Conservation (phyloP, 1,139 yeast genomes). For the Saccharomycopsis hybrid region DNA sequence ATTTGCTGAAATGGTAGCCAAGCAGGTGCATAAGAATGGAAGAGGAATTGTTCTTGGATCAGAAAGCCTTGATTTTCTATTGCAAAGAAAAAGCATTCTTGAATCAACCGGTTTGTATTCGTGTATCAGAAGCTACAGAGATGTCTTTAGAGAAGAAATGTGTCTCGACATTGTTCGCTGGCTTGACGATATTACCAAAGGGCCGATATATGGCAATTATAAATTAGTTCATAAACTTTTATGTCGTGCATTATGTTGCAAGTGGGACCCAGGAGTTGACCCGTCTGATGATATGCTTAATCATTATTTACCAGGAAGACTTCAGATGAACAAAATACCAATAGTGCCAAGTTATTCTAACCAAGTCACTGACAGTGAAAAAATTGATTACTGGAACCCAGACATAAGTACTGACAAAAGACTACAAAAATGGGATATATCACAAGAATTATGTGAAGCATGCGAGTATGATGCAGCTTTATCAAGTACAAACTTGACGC, state of each 20-base stretch:
- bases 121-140: conserved; percentile 62
- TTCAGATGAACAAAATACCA: conserved; percentile 12
- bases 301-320: conserved; percentile 11
- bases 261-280: conserved; percentile 46
- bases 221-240: conserved; percentile 44
- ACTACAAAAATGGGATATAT: conserved; percentile 1
- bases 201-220: conserved; percentile 48
- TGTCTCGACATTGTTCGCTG: conserved; percentile 63
- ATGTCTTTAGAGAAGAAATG: conserved; percentile 76
- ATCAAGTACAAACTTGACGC: conserved; percentile 26
- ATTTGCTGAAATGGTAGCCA: conserved; percentile 71
- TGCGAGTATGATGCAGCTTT: conserved; percentile 39
- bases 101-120: conserved; percentile 59
- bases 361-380: conserved; percentile 27
- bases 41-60: conserved; percentile 64
- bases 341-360: conserved; percentile 23
- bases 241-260: conserved; percentile 44
- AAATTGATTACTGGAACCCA: conserved; percentile 23
- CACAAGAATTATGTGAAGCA: conserved; percentile 33
- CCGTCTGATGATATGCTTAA: neutral
- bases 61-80: conserved; percentile 40
- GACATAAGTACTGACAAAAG: conserved; percentile 11
- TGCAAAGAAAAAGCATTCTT: conserved; percentile 48
- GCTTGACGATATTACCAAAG: conserved; percentile 53
- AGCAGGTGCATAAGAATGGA: conserved; percentile 57